A percentile compares a stretch with the other conserved stretches of the same genome.
phyloP scores from a whole-genome alignment of 352 stramenopile genomes.

The Saprolegnia diclina region DNA sequence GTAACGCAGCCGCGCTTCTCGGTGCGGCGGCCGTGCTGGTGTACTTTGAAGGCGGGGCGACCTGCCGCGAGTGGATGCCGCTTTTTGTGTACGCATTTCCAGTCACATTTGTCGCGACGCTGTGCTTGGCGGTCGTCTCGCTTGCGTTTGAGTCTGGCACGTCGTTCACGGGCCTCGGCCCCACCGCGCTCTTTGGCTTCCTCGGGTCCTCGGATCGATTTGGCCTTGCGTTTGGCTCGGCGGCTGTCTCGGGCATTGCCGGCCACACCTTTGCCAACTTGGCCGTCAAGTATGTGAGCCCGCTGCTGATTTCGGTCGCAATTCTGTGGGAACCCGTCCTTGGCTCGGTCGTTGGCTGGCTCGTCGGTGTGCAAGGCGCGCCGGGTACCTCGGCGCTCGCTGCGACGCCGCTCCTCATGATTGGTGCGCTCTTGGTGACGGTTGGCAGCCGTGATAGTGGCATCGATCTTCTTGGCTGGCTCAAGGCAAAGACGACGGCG shows the following conservation, averaged over 20 bases:
- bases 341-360: slow-evolving; percentile 12
- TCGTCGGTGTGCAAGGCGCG: slow-evolving; percentile 20
- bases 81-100: slow-evolving; percentile 23
- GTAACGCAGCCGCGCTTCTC: slow-evolving; percentile 9
- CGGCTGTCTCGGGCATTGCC: slow-evolving; percentile 12
- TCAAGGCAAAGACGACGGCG: background rate
- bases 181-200: slow-evolving; percentile 16
- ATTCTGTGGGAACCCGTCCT: slow-evolving; percentile 18
- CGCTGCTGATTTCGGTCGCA: slow-evolving; percentile 12
- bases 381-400: slow-evolving; percentile 4
- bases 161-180: slow-evolving; percentile 9
- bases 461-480: background rate
- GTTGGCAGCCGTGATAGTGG: slow-evolving; percentile 15
- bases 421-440: slow-evolving; percentile 14
- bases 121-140: slow-evolving; percentile 5
- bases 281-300: slow-evolving; percentile 20
- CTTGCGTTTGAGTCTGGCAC: slow-evolving; percentile 18
- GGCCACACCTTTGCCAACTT: slow-evolving; percentile 23
- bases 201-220: slow-evolving; percentile 8
- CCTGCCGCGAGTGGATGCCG: slow-evolving; percentile 23
- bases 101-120: slow-evolving; percentile 5
- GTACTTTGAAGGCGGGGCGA: slow-evolving; percentile 15
- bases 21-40: slow-evolving; percentile 8
- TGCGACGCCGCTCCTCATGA: slow-evolving; percentile 10
- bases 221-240: slow-evolving; percentile 20